Conservation (phyloP, 768 basidiomycete species). For the Tricholoma terreum region DNA sequence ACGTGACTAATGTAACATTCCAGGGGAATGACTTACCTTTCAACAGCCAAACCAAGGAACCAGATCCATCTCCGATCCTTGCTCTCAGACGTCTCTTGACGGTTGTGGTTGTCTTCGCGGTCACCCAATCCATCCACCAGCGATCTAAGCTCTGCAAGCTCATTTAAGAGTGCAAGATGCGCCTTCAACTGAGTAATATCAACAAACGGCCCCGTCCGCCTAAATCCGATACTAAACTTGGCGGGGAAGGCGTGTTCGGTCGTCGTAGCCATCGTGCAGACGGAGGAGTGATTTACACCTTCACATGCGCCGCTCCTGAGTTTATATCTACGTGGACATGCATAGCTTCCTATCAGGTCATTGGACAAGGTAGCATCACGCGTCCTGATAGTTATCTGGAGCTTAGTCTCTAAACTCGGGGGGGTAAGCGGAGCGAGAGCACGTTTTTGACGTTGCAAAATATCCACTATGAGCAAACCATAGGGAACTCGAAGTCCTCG, state of each 20-base stretch:
- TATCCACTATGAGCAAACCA: too few species aligned
- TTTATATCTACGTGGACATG: too few species aligned
- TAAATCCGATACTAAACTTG: background rate
- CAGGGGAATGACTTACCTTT: slow-evolving; percentile 10
- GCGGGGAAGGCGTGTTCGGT: background rate
- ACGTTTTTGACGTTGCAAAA: too few species aligned
- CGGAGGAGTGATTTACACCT: too few species aligned
- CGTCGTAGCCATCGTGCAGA: background rate
- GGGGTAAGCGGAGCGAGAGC: too few species aligned
- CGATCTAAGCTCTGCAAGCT: slow-evolving; percentile 7
- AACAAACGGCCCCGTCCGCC: slow-evolving; percentile 11
- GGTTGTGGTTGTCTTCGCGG: too few species aligned
- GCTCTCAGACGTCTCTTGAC: slow-evolving; percentile 2
- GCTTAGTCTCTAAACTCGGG: too few species aligned
- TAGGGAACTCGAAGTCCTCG: too few species aligned
- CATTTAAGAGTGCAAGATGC: slow-evolving; percentile 18
- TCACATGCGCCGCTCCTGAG: too few species aligned
- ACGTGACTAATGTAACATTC: background rate
- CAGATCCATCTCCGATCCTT: slow-evolving; percentile 14
- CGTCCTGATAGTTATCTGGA: too few species aligned
- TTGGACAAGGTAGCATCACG: too few species aligned
- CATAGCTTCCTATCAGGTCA: too few species aligned
- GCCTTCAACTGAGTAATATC: slow-evolving; percentile 12
- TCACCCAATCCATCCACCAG: slow-evolving; percentile 6
- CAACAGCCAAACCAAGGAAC: slow-evolving; percentile 20